Evolutionary conservation across 495 filamentous ascomycete genomes (phyloP).

Genomic region (Cenococcum geophilum): DNA sequence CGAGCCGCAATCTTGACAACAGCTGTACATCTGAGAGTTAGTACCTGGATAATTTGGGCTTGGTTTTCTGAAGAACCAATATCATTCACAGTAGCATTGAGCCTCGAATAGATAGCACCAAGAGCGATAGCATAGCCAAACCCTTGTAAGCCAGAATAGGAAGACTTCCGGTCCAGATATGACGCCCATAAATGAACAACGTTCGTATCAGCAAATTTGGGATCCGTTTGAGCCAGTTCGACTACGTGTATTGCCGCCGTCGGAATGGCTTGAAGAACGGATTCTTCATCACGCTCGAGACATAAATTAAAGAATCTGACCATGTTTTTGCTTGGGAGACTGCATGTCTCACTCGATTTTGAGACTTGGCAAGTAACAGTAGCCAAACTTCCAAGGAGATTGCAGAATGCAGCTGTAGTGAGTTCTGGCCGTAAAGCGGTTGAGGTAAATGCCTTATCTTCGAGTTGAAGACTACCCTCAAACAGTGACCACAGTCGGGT

Average conservation of each 20-base stretch:
- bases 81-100: background rate
- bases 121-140: conserved; percentile 28
- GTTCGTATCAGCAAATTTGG: background rate
- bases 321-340: conserved; percentile 9
- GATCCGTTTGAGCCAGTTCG: conserved; percentile 2
- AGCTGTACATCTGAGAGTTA: conserved; percentile 25
- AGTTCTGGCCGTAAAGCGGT: conserved; percentile 29
- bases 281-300: conserved; percentile 24
- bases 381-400: conserved; percentile 20
- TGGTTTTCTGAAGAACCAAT: conserved; percentile 1
- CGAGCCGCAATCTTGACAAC: conserved; percentile 28
- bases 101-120: conserved; percentile 19
- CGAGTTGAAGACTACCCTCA: conserved; percentile 13
- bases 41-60: conserved; percentile 20
- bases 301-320: conserved; percentile 24
- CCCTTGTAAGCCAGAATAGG: conserved; percentile 22
- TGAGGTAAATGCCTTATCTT: conserved; percentile 28
- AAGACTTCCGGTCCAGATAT: conserved; percentile 24
- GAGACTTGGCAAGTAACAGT: background rate
- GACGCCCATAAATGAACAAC: conserved; percentile 16
- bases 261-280: conserved; percentile 27
- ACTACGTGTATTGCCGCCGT: conserved; percentile 7
- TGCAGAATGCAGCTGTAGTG: conserved; percentile 25
- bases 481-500: conserved; percentile 24
- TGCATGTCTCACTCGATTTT: background rate